Evolutionary conservation across 345 rosid species (phyloP), one percentile per base, ranked within the genome.

Genomic region (Adansonia digitata): DNA sequence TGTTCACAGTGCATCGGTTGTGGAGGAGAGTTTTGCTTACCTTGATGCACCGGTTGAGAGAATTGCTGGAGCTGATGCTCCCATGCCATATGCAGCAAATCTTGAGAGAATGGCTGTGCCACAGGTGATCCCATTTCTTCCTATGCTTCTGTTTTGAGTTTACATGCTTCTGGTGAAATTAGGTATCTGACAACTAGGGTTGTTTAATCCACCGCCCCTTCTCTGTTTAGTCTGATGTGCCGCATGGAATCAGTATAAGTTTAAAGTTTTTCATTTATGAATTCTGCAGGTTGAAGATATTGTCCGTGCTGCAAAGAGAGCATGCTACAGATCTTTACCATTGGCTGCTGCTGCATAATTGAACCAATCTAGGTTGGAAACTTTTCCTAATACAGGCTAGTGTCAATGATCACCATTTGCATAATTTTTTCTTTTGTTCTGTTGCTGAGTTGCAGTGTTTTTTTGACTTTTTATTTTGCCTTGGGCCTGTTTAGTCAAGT

Each of bases 1-100:
- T 18, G 40, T 39, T 42, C 6, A 42, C 10, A 90, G 92, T 69
- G 71, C 87, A 29, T 83, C 91, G n/a, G 79, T 90, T 76, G 35
- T 88, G 39, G 95, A 90, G 82, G 92, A 90, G 31, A 87, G 92
- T 86, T 90, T 88, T 26, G 82, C 81, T 62, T 87, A 88, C 80
- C 91, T 88, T n/a, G 94, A 88, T 74, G 90, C 94, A 5, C 85
- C 91, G 0, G 87, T 88, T 63, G 90, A 90, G 86, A 87, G 95
- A 80, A 80, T 88, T 77, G 72, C 88, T 62, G 91, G 94, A 65
- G 91, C 94, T 45, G 94, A 90, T 78, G 88, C 86, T 73, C 89
- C 92, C 56, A 85, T 85, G 92, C 91, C 95, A 37, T 90, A 84
- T 71, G 91, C 91, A 2, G 83, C 88, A 24, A 88, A 90, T 81